Evolutionary conservation across 805 yeast species (phyloP).

Genomic region (Ascoidea asiatica): DNA sequence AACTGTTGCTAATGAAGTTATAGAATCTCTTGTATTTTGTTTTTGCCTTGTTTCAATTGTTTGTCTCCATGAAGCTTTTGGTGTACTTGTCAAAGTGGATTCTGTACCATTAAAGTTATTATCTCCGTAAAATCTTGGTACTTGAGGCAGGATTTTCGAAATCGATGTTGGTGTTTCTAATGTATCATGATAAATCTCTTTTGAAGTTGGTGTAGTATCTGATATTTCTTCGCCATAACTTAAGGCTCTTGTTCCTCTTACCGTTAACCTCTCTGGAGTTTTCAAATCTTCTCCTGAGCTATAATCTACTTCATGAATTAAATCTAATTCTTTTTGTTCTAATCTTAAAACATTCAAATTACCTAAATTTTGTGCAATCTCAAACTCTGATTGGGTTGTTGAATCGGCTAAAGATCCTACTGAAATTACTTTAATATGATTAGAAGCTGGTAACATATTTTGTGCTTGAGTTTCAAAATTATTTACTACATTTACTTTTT

Average conservation of each 20-base stretch:
- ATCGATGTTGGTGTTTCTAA: too few species aligned
- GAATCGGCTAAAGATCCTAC: constrained; percentile 10
- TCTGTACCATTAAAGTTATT: not conserved
- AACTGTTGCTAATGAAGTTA: constrained; percentile 67
- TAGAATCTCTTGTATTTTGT: constrained; percentile 42
- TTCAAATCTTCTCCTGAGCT: not conserved
- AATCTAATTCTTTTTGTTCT: not conserved
- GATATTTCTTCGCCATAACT: too few species aligned
- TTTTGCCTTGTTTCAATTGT: constrained; percentile 12
- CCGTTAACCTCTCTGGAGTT: not conserved
- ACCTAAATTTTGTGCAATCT: constrained; percentile 12
- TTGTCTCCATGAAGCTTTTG: constrained; percentile 10
- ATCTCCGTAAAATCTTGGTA: too few species aligned
- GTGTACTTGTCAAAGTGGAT: constrained; percentile 2
- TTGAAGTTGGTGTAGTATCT: not conserved
- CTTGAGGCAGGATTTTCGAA: too few species aligned
- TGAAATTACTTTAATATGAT: not conserved
- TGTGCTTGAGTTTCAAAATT: not conserved
- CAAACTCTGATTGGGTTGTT: constrained; percentile 9
- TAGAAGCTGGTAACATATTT: not conserved
- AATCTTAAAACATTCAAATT: constrained; percentile 38
- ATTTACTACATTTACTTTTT: too few species aligned
- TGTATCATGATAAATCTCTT: not conserved
- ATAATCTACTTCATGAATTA: not conserved
- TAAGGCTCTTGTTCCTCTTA: too few species aligned